Evolutionary conservation across 2,329 filamentous ascomycete genomes (phyloP).

Genomic region (Pseudopyricularia javanii): DNA sequence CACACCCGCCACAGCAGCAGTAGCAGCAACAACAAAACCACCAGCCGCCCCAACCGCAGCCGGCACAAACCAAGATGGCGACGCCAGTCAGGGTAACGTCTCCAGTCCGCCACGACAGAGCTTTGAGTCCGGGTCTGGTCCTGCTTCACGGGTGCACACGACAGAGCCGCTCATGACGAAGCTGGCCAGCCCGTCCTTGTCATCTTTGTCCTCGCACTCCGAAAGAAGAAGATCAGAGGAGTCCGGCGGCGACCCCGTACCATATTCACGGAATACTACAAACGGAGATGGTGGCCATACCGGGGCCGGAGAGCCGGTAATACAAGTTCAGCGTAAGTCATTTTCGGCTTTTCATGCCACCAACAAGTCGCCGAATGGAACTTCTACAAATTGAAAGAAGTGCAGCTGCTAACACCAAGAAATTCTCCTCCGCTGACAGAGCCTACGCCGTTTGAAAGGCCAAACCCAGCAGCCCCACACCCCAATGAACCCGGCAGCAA

Average conservation of each 20-base stretch:
- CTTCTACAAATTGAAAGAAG: background rate
- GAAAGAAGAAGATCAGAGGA: background rate
- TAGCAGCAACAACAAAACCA: too few relatives aligned
- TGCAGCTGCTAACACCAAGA: background rate
- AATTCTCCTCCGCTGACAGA: background rate
- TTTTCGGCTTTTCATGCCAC: background rate
- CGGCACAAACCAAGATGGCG: background rate
- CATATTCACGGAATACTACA: background rate
- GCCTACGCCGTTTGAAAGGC: slow-evolving; percentile 1
- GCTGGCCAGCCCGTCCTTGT: background rate
- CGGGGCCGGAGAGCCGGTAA: background rate
- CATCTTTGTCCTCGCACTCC: background rate
- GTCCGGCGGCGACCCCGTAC: background rate
- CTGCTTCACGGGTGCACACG: background rate
- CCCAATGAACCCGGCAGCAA: background rate
- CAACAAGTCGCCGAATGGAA: background rate
- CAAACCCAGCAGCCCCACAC: background rate
- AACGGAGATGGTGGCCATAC: background rate
- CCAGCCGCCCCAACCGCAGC: background rate
- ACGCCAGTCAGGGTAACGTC: background rate
- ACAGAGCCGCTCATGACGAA: background rate
- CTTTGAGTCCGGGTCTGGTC: background rate
- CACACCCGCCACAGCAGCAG: background rate
- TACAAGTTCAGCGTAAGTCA: slow-evolving; percentile 2
- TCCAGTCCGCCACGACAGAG: background rate